Percentiles rank a stretch among this genome's conserved stretches.
phyloP scores from a whole-genome alignment of 768 basidiomycete genomes.

The Trametes villosa region DNA sequence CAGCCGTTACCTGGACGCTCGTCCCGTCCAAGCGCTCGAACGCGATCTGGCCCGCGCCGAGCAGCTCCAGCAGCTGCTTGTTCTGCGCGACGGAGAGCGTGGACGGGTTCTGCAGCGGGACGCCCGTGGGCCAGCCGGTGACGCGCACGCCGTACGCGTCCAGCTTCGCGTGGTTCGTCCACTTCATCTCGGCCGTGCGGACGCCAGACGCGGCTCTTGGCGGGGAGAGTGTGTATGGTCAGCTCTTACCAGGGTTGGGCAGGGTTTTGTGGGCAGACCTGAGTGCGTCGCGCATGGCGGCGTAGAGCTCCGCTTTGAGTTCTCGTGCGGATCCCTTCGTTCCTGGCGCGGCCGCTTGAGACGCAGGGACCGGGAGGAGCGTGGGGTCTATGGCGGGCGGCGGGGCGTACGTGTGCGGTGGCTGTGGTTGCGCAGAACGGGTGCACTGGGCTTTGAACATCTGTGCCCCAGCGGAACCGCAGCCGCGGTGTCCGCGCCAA shows the following conservation, averaged over 20 bases:
- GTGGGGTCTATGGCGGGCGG: not conserved
- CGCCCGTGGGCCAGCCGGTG: conserved; percentile 63
- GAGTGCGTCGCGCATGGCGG: conserved; percentile 54
- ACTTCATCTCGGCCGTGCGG: conserved; percentile 75
- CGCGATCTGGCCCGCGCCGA: conserved; percentile 51
- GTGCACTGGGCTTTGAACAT: conserved; percentile 55
- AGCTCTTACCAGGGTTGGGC: not conserved
- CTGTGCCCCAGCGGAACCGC: conserved; percentile 60
- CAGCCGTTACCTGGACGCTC: too few relatives aligned
- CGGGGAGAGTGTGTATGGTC: not conserved
- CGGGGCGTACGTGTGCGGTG: not conserved
- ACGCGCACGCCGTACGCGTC: conserved; percentile 60
- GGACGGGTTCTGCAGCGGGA: conserved; percentile 68
- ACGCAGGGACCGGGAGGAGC: not conserved
- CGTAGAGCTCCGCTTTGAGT: conserved; percentile 63
- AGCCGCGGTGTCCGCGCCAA: conserved; percentile 63
- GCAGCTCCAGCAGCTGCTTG: conserved; percentile 52
- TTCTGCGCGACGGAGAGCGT: conserved; percentile 58
- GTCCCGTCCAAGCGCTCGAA: conserved; percentile 38
- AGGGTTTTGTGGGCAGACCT: conserved; percentile 42
- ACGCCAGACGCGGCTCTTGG: conserved; percentile 57
- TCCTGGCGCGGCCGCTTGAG: not conserved
- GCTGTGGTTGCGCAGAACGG: conserved; percentile 21
- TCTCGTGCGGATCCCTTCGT: conserved; percentile 29
- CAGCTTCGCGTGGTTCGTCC: conserved; percentile 67